A percentile compares a stretch with the other conserved stretches of the same genome.
Conservation (phyloP, 1,139 yeast genomes). For the Lodderomyces elongisporus region DNA sequence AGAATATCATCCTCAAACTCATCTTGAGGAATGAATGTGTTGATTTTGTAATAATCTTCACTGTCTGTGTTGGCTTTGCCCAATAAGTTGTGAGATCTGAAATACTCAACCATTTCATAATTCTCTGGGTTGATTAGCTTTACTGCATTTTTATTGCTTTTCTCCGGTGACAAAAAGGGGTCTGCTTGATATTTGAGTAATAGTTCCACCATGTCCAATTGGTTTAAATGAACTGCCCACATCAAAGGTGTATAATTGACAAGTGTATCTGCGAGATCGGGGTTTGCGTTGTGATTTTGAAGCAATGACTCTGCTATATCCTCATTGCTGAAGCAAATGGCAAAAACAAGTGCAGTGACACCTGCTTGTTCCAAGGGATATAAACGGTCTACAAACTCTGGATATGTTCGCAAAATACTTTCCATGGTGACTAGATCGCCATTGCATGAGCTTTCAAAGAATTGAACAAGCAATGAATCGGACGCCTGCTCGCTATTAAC, state of each 20-base stretch:
- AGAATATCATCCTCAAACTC: constrained; percentile 37
- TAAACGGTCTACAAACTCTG: constrained; percentile 25
- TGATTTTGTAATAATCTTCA: constrained; percentile 13
- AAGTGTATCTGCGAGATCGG: constrained; percentile 34
- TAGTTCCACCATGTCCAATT: constrained; percentile 30
- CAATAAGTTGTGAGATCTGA: constrained; percentile 36
- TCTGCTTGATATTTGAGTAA: constrained; percentile 40
- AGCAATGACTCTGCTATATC: constrained; percentile 43
- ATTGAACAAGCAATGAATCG: constrained; percentile 19
- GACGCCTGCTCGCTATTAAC: not conserved
- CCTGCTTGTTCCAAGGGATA: constrained; percentile 40
- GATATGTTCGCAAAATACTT: constrained; percentile 26
- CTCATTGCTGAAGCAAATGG: constrained; percentile 45
- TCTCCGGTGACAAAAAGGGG: constrained; percentile 30
- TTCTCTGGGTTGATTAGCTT: constrained; percentile 30
- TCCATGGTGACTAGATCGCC: constrained; percentile 47
- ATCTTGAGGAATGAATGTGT: constrained; percentile 17
- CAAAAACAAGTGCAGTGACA: constrained; percentile 46
- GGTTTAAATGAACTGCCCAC: constrained; percentile 45
- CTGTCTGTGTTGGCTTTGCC: constrained; percentile 19
- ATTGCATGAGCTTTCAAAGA: constrained; percentile 47
- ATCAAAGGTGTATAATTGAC: constrained; percentile 37
- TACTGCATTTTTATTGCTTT: constrained; percentile 30
- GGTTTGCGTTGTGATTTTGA: constrained; percentile 30
- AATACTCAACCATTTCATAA: constrained; percentile 31